These are phyloP conservation scores for Zygnema circumcarinatum DNA, from an alignment of 139 green algal genomes.

Conservation along the genomic window DNA sequence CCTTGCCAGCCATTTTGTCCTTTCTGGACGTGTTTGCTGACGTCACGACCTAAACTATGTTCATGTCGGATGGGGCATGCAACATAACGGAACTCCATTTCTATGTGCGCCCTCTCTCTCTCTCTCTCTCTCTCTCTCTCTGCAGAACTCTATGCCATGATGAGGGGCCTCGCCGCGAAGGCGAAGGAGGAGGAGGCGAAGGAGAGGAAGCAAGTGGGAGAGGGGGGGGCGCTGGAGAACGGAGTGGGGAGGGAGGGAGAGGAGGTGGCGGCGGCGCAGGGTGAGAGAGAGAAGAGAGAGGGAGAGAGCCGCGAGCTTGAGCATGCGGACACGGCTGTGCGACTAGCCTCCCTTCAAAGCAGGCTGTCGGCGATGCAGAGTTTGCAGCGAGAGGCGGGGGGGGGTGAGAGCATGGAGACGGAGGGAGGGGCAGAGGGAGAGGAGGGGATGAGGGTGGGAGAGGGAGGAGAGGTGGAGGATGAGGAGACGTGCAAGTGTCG, in stretches of 20 bases:
- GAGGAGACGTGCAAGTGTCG: conserved; percentile 70
- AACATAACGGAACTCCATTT: too few species aligned
- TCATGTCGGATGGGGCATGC: too few species aligned
- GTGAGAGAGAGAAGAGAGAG: background rate
- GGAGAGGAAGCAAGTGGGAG: conserved; percentile 9
- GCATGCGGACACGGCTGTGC: conserved; percentile 24
- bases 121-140: background rate
- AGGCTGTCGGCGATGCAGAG: conserved; percentile 39
- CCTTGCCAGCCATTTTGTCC: too few species aligned
- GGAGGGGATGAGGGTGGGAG: conserved; percentile 12
- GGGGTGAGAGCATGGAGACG: conserved; percentile 23
- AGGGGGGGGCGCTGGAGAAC: background rate
- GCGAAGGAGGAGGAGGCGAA: conserved; percentile 26
- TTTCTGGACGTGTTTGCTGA: too few species aligned
- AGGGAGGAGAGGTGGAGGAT: conserved; percentile 48
- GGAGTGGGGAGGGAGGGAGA: background rate
- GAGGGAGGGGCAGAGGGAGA: conserved; percentile 23
- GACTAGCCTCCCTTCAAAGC: conserved; percentile 50
- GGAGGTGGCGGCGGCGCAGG: conserved; percentile 15
- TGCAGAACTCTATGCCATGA: conserved; percentile 72
- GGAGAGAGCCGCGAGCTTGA: conserved; percentile 2
- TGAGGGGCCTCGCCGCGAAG: conserved; percentile 43
- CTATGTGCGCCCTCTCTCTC: too few species aligned
- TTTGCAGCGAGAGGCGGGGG: conserved; percentile 18
- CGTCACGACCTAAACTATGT: too few species aligned